phyloP scores from a whole-genome alignment of 257 asterid species.

The Voacanga thouarsii region DNA sequence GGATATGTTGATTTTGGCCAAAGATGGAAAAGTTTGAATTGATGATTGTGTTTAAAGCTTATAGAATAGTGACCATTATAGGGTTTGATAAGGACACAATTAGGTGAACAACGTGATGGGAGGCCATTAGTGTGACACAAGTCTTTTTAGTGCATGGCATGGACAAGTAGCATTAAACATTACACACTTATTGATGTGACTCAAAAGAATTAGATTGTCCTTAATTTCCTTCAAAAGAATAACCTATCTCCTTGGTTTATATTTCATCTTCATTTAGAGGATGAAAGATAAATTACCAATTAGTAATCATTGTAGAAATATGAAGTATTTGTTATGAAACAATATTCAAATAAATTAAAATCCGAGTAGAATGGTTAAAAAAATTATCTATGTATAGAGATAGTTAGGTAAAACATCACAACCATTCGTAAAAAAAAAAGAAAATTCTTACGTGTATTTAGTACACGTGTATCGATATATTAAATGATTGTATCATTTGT shows the following conservation, averaged over 20 bases:
- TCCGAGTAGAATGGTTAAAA: not conserved
- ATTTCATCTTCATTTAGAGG: no score
- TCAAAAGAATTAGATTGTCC: not conserved
- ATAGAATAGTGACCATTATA: not conserved
- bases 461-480: no score
- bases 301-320: not conserved
- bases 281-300: no score
- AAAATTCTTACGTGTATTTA: no score
- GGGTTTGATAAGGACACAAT: constrained; percentile 16
- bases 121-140: not conserved
- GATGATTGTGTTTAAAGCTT: not conserved
- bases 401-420: constrained; percentile 38
- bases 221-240: not conserved
- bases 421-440: no score
- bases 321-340: no score
- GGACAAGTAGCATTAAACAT: not conserved
- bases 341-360: not conserved
- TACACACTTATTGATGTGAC: constrained; percentile 1
- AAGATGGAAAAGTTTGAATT: not conserved
- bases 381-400: not conserved
- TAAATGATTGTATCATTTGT: no score
- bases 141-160: not conserved
- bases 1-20: not conserved
- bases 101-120: constrained; percentile 9
- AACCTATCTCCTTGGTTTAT: not conserved